Conservation (phyloP, 257 asterid genomes). For the Ocimum tenuiflorum region DNA sequence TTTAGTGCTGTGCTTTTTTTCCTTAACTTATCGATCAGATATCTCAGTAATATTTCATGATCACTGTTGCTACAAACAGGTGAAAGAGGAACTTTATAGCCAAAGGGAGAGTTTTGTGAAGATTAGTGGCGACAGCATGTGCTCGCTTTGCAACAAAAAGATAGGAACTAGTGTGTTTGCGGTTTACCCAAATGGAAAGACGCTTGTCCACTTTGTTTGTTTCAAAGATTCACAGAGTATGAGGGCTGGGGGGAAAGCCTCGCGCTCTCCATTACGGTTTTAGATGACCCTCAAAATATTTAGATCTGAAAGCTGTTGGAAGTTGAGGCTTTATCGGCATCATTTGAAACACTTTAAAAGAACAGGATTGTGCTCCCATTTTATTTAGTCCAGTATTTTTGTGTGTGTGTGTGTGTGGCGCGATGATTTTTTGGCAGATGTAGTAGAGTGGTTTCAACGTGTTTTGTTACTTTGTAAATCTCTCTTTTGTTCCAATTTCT, state of each 20-base stretch:
- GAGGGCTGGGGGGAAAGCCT: constrained; percentile 67
- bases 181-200: constrained; percentile 82
- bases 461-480: constrained; percentile 6
- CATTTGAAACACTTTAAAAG: background rate
- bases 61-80: constrained; percentile 37
- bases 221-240: constrained; percentile 81
- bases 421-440: constrained; percentile 4
- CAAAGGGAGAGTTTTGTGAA: constrained; percentile 62
- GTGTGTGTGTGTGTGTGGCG: too few species aligned
- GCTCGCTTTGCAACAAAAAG: constrained; percentile 89
- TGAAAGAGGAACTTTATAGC: constrained; percentile 69
- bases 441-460: constrained; percentile 5
- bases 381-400: background rate
- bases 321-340: too few species aligned
- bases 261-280: constrained; percentile 40
- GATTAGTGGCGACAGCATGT: constrained; percentile 73
- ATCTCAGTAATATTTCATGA: background rate
- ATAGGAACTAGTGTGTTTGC: constrained; percentile 93
- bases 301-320: constrained; percentile 5
- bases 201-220: constrained; percentile 87
- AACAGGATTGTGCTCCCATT: background rate
- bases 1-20: too few species aligned
- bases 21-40: too few species aligned
- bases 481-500: too few species aligned
- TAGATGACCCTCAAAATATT: constrained; percentile 28